Evolutionary conservation across 805 yeast genomes (phyloP).

Genomic region (Nakazawaea siamensis): DNA sequence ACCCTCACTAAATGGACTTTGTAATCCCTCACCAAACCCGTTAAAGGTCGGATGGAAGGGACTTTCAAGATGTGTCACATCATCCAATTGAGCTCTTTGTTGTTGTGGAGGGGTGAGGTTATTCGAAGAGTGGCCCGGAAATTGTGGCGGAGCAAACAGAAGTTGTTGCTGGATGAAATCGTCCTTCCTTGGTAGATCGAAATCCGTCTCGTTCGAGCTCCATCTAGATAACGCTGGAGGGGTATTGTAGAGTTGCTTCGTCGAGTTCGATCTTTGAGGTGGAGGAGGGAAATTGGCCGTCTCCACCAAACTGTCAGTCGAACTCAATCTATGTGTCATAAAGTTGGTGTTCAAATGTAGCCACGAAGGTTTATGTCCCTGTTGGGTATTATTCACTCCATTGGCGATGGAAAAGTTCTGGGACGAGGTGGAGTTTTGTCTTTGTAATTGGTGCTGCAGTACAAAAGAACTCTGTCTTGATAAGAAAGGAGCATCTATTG

Average conservation of each 20-base stretch:
- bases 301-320: constrained; percentile 26
- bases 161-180: constrained; percentile 2
- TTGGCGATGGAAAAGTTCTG: constrained; percentile 5
- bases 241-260: constrained; percentile 1
- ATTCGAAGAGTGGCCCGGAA: neutral
- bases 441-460: constrained; percentile 12
- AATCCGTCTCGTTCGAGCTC: constrained; percentile 10
- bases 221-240: constrained; percentile 9
- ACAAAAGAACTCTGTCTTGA: constrained; percentile 10
- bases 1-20: constrained; percentile 8
- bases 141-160: constrained; percentile 7
- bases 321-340: constrained; percentile 21
- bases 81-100: constrained; percentile 5
- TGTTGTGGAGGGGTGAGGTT: constrained; percentile 11
- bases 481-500: constrained; percentile 8
- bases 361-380: constrained; percentile 24
- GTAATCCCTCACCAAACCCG: neutral
- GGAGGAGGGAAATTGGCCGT: constrained; percentile 10
- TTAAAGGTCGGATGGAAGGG: constrained; percentile 10
- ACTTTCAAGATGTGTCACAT: constrained; percentile 4
- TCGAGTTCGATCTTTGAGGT: neutral
- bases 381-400: constrained; percentile 10
- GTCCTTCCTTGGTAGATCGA: constrained; percentile 7
- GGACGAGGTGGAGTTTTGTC: constrained; percentile 20
- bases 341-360: constrained; percentile 23